Conservation (phyloP, 2,329 filamentous ascomycete genomes). For the Colletotrichum lupini region DNA sequence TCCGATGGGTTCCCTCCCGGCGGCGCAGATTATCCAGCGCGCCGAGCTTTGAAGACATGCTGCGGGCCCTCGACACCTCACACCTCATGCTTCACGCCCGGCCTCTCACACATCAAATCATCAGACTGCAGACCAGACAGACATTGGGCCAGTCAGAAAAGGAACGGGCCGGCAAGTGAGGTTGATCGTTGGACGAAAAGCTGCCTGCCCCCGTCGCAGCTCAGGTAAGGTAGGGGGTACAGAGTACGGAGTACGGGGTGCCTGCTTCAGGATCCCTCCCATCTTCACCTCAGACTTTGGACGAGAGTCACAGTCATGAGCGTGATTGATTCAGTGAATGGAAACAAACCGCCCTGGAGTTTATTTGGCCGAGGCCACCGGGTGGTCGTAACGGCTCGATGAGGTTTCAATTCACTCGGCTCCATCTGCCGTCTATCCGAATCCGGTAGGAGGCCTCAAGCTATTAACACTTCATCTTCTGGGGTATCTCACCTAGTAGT, state of each 20-base stretch:
- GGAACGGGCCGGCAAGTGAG: slow-evolving; percentile 3
- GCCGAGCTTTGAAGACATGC: neutral
- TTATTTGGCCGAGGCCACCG: neutral
- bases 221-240: neutral
- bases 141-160: neutral
- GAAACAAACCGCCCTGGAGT: neutral
- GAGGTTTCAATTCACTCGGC: neutral
- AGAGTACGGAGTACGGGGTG: neutral
- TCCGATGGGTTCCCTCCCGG: slow-evolving; percentile 32
- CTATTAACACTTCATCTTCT: too few relatives aligned
- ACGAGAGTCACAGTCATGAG: neutral
- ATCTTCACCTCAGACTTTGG: neutral
- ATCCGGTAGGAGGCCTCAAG: neutral
- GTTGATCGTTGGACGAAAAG: slow-evolving; percentile 7
- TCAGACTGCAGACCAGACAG: neutral
- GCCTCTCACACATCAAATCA: neutral
- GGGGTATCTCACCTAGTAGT: too few relatives aligned
- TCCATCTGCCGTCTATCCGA: neutral
- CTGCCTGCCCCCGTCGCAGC: neutral
- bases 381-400: neutral
- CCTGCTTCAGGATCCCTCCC: slow-evolving; percentile 6
- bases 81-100: neutral
- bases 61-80: neutral
- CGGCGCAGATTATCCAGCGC: slow-evolving; percentile 15
- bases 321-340: neutral